Evolutionary conservation across 1,284 basidiomycete genomes (phyloP).

Genomic region (Sanghuangporus baumii): DNA sequence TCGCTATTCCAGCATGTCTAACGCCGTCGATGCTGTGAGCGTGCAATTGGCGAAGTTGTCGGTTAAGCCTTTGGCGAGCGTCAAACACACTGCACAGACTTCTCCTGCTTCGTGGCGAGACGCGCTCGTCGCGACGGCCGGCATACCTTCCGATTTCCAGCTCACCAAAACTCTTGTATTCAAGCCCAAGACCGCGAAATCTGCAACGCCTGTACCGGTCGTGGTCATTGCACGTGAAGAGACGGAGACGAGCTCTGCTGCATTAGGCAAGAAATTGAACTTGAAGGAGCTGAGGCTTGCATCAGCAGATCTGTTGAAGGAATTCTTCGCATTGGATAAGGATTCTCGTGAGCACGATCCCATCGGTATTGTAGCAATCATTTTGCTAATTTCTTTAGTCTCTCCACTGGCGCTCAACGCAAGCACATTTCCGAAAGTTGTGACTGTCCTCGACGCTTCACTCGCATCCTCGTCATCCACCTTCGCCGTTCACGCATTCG

Average conservation of each 20-base stretch:
- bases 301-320: constrained; percentile 80
- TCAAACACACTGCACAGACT: constrained; percentile 49
- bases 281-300: constrained; percentile 89
- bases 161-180: constrained; percentile 82
- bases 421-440: constrained; percentile 69
- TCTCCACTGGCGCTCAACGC: constrained; percentile 72
- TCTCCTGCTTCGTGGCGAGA: constrained; percentile 69
- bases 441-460: constrained; percentile 74
- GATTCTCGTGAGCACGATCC: constrained; percentile 64
- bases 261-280: constrained; percentile 78
- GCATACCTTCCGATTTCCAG: constrained; percentile 51
- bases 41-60: constrained; percentile 29
- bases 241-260: constrained; percentile 72
- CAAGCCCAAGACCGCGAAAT: constrained; percentile 90
- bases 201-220: constrained; percentile 78
- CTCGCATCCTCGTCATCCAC: constrained; percentile 57
- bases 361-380: background rate
- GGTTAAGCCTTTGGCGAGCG: constrained; percentile 44
- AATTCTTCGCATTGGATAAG: constrained; percentile 84
- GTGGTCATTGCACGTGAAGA: constrained; percentile 82
- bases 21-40: constrained; percentile 1
- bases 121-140: constrained; percentile 39
- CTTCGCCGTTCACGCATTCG: constrained; percentile 73
- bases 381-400: constrained; percentile 39
- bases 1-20: constrained; percentile 16